phyloP scores from a whole-genome alignment of 345 rosid genomes.

The Geranium rotundifolium region DNA sequence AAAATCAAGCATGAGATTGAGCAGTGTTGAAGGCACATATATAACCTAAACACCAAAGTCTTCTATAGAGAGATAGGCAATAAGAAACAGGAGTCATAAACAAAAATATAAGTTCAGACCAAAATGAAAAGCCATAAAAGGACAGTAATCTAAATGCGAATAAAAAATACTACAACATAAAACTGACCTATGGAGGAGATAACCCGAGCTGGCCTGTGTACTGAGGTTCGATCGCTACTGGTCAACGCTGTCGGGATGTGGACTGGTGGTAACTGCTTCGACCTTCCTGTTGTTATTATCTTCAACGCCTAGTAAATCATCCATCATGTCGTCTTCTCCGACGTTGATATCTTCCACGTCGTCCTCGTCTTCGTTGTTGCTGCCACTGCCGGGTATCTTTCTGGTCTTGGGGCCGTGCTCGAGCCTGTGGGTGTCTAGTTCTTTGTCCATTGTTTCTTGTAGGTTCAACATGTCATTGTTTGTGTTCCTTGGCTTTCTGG shows the following conservation, averaged over 20 bases:
- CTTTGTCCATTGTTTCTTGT: slow-evolving; percentile 98
- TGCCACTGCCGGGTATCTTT: slow-evolving; percentile 61
- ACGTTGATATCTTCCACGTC: slow-evolving; percentile 80
- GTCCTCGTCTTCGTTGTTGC: slow-evolving; percentile 68
- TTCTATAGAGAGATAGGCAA: background rate
- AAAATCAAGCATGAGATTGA: too few species aligned
- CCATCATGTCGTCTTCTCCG: slow-evolving; percentile 86
- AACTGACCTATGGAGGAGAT: slow-evolving; percentile 1
- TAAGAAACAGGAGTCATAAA: background rate
- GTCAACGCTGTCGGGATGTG: slow-evolving; percentile 13
- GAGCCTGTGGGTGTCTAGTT: slow-evolving; percentile 78
- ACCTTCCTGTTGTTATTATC: slow-evolving; percentile 40
- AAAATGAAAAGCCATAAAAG: background rate
- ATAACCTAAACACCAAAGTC: background rate
- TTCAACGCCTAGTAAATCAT: slow-evolving; percentile 67
- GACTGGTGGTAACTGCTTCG: slow-evolving; percentile 22
- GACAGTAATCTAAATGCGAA: background rate
- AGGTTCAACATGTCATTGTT: slow-evolving; percentile 43
- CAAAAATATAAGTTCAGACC: background rate
- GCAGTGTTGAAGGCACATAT: too few species aligned
- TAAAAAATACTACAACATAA: slow-evolving; percentile 1
- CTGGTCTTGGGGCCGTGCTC: slow-evolving; percentile 95
- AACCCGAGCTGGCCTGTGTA: background rate
- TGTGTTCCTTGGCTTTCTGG: slow-evolving; percentile 55
- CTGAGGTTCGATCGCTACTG: slow-evolving; percentile 6